A percentile compares a stretch with the other conserved stretches of the same genome.
Evolutionary conservation across 331 rosid species (phyloP).

Genomic region (Cucumis variabilis): DNA sequence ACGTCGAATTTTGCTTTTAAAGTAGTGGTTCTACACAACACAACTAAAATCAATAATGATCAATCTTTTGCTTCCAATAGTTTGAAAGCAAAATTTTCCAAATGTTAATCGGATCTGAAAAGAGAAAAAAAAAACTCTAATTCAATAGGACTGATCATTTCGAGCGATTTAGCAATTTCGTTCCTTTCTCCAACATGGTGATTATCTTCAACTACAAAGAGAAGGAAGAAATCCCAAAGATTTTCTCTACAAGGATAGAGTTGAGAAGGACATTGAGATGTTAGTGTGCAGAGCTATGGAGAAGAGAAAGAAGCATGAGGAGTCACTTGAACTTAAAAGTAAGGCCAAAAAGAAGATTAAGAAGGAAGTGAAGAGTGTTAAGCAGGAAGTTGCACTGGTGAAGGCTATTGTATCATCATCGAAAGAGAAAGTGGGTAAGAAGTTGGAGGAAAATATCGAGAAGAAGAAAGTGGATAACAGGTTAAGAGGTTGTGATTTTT

Average conservation of each 20-base stretch:
- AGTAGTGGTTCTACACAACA: too few species aligned
- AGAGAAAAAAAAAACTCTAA: too few species aligned
- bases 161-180: neutral
- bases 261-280: conserved; percentile 56
- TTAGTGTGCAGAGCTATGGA: conserved; percentile 46
- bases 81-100: too few species aligned
- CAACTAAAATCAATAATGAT: too few species aligned
- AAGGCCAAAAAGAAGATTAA: conserved; percentile 39
- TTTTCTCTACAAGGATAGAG: conserved; percentile 47
- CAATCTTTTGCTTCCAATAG: too few species aligned
- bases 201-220: conserved; percentile 80
- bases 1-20: too few species aligned
- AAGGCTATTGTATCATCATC: conserved; percentile 2
- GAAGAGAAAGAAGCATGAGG: conserved; percentile 51
- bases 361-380: conserved; percentile 32
- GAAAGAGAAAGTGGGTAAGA: conserved; percentile 23
- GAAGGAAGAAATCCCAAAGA: conserved; percentile 39
- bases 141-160: neutral
- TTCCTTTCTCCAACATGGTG: conserved; percentile 53
- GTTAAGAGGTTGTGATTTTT: conserved; percentile 48
- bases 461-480: conserved; percentile 39
- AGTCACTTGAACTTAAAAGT: conserved; percentile 36
- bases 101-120: too few species aligned
- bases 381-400: conserved; percentile 28
- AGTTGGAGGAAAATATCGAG: conserved; percentile 29